Conservation (phyloP, 2,329 filamentous ascomycete species). For the Fusarium verrucosum region DNA sequence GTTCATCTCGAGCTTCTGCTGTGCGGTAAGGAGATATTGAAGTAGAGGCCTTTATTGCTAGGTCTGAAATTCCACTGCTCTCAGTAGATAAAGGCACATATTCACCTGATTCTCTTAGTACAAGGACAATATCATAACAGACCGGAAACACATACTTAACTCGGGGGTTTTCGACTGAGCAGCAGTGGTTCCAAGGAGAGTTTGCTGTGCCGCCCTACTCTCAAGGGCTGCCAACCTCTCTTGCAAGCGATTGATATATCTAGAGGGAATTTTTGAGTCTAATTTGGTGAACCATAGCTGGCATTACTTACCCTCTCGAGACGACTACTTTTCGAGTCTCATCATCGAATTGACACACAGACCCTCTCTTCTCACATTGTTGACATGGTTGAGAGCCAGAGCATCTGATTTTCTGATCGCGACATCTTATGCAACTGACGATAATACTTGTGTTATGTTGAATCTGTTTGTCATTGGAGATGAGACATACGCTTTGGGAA, state of each 20-base stretch:
- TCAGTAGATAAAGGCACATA: not conserved
- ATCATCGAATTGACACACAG: constrained; percentile 26
- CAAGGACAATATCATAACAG: rapidly evolving
- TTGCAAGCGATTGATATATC: constrained; percentile 28
- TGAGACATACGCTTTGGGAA: constrained; percentile 29
- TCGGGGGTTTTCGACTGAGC: not conserved
- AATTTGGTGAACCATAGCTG: too few species aligned
- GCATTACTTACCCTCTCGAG: constrained; percentile 14
- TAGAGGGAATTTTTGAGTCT: not conserved
- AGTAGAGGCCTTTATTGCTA: not conserved
- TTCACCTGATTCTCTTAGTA: not conserved
- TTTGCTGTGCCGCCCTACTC: not conserved
- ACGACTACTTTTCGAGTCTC: constrained; percentile 31
- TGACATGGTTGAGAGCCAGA: constrained; percentile 29
- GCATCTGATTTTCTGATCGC: constrained; percentile 36
- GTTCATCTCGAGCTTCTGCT: not conserved
- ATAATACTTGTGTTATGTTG: not conserved
- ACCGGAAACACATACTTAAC: not conserved
- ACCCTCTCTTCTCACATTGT: constrained; percentile 25
- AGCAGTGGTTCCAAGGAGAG: not conserved
- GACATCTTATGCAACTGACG: constrained; percentile 30
- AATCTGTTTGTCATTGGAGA: not conserved
- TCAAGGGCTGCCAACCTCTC: constrained; percentile 23
- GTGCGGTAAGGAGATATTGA: not conserved
- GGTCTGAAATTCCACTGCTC: not conserved